Evolutionary conservation across 148 eudicot species (phyloP).

Genomic region (Spergularia marina): DNA sequence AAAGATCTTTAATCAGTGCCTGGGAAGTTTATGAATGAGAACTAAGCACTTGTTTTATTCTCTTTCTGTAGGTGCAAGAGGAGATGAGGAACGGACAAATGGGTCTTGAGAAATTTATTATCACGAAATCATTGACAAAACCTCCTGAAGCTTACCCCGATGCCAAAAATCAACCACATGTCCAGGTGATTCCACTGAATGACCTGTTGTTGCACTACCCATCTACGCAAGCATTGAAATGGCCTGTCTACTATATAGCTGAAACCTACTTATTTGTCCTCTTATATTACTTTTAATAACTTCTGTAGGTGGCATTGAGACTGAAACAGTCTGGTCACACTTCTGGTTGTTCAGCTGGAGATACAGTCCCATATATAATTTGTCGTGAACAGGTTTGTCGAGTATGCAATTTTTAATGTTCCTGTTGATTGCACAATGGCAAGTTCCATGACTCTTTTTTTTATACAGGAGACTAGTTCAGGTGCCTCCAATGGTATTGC

Average conservation of each 20-base stretch:
- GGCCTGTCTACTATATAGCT: background rate
- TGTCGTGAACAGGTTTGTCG: constrained; percentile 86
- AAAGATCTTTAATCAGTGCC: constrained; percentile 3
- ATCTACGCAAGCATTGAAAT: background rate
- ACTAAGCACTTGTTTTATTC: constrained; percentile 6
- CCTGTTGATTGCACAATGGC: background rate
- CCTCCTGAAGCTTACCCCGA: constrained; percentile 97
- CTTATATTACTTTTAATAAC: background rate
- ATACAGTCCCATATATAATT: constrained; percentile 94
- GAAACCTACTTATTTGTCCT: background rate
- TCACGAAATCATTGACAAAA: constrained; percentile 84
- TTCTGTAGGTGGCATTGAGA: constrained; percentile 80
- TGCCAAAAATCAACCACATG: constrained; percentile 96
- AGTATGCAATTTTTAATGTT: constrained; percentile 13
- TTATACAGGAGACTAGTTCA: constrained; percentile 56
- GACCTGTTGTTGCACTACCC: constrained; percentile 1
- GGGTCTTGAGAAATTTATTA: constrained; percentile 81
- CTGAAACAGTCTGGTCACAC: constrained; percentile 72
- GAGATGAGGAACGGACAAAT: constrained; percentile 90
- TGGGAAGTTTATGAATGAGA: constrained; percentile 10
- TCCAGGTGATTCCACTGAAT: constrained; percentile 59
- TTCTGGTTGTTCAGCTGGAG: constrained; percentile 90
- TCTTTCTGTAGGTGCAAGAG: constrained; percentile 71
- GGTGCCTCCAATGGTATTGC: constrained; percentile 72
- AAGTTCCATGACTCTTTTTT: constrained; percentile 2